phyloP scores from a whole-genome alignment of 129 eudicot genomes.

The Daucus carota region DNA sequence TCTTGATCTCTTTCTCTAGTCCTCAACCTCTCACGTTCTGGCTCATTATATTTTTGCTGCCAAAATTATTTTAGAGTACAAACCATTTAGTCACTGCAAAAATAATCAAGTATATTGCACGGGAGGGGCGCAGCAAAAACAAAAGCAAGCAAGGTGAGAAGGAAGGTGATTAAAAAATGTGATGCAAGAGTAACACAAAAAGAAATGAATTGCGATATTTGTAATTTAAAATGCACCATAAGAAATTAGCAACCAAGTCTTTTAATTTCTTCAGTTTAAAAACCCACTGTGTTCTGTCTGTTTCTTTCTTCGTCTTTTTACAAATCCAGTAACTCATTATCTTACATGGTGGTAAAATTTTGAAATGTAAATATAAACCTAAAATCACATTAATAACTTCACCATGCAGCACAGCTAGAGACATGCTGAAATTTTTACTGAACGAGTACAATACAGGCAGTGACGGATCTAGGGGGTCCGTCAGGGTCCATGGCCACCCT shows the following conservation, averaged over 20 bases:
- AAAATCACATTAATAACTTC: neutral
- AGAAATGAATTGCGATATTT: too few species aligned
- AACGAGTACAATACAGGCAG: too few species aligned
- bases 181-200: neutral
- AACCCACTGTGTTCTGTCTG: neutral
- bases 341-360: neutral
- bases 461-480: too few species aligned
- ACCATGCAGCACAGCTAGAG: neutral
- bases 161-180: neutral
- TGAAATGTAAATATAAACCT: neutral
- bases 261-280: neutral
- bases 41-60: slow-evolving; percentile 42
- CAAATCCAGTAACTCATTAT: neutral
- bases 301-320: neutral
- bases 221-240: too few species aligned
- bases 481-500: too few species aligned
- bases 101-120: neutral
- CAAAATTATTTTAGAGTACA: neutral
- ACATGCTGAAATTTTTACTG: too few species aligned
- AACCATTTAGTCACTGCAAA: slow-evolving; percentile 8
- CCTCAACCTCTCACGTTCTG: slow-evolving; percentile 37
- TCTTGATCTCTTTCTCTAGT: slow-evolving; percentile 40
- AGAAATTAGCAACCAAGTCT: too few species aligned
- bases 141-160: neutral
- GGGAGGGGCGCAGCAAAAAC: neutral